Base-by-base conservation (phyloP, 2,329 filamentous ascomycete species). In the Tolypocladium guangdongense region DNA sequence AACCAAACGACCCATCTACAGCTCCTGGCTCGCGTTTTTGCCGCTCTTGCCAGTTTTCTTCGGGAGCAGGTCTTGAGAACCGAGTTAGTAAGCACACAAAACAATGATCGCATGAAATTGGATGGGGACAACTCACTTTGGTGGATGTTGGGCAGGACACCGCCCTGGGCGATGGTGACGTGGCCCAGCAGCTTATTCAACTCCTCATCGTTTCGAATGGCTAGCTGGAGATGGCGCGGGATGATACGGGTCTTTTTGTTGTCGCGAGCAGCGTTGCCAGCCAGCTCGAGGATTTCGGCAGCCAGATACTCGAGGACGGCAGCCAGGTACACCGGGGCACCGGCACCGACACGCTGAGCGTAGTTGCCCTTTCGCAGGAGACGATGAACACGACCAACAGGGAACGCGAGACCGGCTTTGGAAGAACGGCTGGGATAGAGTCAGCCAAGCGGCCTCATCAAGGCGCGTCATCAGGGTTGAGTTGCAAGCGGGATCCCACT, bases 171-270 rank as follows among this genome's bases (percentile, higher is more conserved):
- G 67, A 96, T 96, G 71, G 90, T 96, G 75, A 96, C 90, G 72
- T 95, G 90, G 55, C 91, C 91, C 61, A 96, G 82, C 59, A 95
- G 86, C 84, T 96, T 97, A 88, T 97, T 96, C 88, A 97, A 75
- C 78, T 99, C 93, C 83, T 97, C 92, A 75, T 97, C 92, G 79
- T 96, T 96, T 70, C 93, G 87, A 80, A 99, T 99, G 76, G 93
- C 93, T 65, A 99, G 90, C 81, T 99, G 93, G 49, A 99, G 84
- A 77, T 99, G 93, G 76, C 93, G 90, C 62, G 93, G 93, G 58
- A 97, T 99, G 79, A 99, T 99, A 87, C 93, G 91, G 61, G 92
- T 99, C 88, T 97, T 97, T 89, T 99, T 99, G 86, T 97, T 96
- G 80, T 99, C 93, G 66, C 93, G 92, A 60, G 93, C 93, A 67